Conservation (phyloP, 139 green algal species). For the Chlamydomonas sp. region DNA sequence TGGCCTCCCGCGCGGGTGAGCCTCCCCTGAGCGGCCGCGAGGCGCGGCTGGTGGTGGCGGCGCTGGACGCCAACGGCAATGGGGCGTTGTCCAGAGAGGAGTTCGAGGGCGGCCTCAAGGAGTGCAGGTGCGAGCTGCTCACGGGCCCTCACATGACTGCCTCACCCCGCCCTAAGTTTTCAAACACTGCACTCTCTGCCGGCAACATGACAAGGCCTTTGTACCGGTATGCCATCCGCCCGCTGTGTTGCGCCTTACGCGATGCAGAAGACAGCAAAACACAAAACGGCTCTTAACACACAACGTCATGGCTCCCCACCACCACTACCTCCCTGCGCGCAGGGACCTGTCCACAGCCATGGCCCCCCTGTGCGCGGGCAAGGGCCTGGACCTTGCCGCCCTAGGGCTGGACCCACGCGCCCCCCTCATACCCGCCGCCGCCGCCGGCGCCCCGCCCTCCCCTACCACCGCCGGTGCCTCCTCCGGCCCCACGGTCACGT, state of each 20-base stretch:
- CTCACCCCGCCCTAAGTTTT: not conserved
- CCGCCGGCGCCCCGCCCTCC: not conserved
- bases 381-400: not conserved
- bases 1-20: conserved; percentile 39
- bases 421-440: too few species aligned
- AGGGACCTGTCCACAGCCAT: conserved; percentile 31
- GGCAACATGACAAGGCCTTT: too few species aligned
- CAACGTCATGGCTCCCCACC: not conserved
- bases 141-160: not conserved
- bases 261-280: too few species aligned
- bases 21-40: conserved; percentile 45
- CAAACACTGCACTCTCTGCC: not conserved
- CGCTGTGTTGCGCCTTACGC: too few species aligned
- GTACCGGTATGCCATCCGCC: too few species aligned
- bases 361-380: not conserved
- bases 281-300: not conserved
- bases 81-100: conserved; percentile 32
- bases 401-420: not conserved
- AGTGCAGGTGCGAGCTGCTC: conserved; percentile 39
- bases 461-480: not conserved
- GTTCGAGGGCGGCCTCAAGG: conserved; percentile 44
- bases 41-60: conserved; percentile 31
- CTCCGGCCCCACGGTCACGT: not conserved
- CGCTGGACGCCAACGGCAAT: conserved; percentile 47
- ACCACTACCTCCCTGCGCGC: not conserved